Evolutionary conservation across 805 yeast genomes (phyloP).

Genomic region (Yarrowia hollandica): DNA sequence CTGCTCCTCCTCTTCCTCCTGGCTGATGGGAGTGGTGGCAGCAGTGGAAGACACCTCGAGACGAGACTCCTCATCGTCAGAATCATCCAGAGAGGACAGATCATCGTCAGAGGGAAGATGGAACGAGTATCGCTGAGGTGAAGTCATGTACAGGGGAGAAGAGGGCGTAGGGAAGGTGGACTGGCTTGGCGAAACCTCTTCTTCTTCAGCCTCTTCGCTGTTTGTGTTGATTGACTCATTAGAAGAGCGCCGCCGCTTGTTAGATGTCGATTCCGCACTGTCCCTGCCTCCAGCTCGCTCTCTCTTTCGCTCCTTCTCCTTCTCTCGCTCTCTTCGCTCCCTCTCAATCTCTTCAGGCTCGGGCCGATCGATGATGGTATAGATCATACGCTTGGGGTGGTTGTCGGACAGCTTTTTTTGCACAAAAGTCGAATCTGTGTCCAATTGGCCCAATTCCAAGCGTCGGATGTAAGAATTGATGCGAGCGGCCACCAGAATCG

Average conservation of each 20-base stretch:
- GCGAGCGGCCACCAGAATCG: conserved; percentile 29
- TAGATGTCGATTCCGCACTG: not conserved
- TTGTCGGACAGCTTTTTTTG: conserved; percentile 28
- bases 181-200: not conserved
- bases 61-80: conserved; percentile 16
- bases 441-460: conserved; percentile 24
- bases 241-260: conserved; percentile 4
- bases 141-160: conserved; percentile 19
- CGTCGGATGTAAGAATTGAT: conserved; percentile 28
- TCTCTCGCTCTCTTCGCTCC: conserved; percentile 24
- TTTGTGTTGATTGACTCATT: conserved; percentile 1
- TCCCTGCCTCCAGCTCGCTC: conserved; percentile 18
- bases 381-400: conserved; percentile 30
- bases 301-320: conserved; percentile 25
- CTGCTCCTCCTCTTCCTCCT: conserved; percentile 5
- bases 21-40: conserved; percentile 15
- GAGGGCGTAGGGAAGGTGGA: conserved; percentile 14
- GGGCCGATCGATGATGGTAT: conserved; percentile 21
- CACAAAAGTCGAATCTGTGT: conserved; percentile 12
- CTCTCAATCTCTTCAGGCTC: conserved; percentile 16
- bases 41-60: conserved; percentile 24
- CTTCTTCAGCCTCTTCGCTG: conserved; percentile 12
- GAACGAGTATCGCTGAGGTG: conserved; percentile 18
- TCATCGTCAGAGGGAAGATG: conserved; percentile 20
- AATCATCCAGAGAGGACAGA: conserved; percentile 18